phyloP scores from a whole-genome alignment of 495 filamentous ascomycete species.

The Aeminium ludgeri region DNA sequence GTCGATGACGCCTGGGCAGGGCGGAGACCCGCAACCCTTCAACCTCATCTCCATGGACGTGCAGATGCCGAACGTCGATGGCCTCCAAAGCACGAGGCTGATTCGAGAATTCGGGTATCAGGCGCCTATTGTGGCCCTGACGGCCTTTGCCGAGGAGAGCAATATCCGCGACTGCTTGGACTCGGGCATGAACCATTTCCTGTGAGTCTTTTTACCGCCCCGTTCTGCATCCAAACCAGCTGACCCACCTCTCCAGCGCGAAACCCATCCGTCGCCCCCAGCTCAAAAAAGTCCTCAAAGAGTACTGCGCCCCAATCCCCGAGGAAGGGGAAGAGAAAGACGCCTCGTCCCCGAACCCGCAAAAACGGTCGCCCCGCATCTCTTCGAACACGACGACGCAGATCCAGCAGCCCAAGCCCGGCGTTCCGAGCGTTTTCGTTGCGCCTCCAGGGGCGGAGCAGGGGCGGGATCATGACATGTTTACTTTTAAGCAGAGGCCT shows the following conservation, averaged over 20 bases:
- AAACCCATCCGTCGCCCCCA: constrained; percentile 77
- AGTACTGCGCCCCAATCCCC: constrained; percentile 41
- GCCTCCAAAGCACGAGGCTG: constrained; percentile 69
- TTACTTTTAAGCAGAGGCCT: not conserved
- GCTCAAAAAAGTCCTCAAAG: constrained; percentile 68
- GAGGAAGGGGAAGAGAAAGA: constrained; percentile 30
- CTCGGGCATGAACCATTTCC: constrained; percentile 34
- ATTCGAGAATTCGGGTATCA: constrained; percentile 77
- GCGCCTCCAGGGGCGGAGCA: not conserved
- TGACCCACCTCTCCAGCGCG: constrained; percentile 19
- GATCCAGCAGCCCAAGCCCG: not conserved
- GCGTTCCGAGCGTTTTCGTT: not conserved
- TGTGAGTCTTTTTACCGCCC: constrained; percentile 11
- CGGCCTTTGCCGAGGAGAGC: constrained; percentile 76
- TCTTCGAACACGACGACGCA: not conserved
- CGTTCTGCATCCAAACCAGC: not conserved
- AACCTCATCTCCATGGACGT: constrained; percentile 92
- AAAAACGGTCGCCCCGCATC: too few species aligned
- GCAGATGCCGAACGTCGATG: constrained; percentile 87
- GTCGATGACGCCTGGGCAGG: constrained; percentile 42
- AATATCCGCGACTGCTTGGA: constrained; percentile 48
- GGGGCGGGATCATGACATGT: not conserved
- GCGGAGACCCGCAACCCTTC: constrained; percentile 44
- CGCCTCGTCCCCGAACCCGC: too few species aligned
- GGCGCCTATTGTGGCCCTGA: constrained; percentile 79